Evolutionary conservation across 2,329 filamentous ascomycete species (phyloP), one percentile per base, ranked within the genome.

Genomic region (Alternaria panax): DNA sequence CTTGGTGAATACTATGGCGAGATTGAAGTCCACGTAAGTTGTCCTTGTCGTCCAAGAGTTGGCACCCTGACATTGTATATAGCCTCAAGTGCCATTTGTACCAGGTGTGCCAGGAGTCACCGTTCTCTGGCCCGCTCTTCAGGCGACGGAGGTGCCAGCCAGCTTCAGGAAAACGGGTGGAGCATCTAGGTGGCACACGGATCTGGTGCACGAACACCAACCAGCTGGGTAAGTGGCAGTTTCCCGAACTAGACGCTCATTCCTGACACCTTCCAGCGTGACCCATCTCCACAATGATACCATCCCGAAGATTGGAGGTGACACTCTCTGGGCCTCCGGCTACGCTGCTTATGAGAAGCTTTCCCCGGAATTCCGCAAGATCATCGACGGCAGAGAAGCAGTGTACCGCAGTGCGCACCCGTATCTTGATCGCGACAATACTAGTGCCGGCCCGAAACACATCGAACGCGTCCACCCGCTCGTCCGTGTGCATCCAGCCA

Each of bases 311-410:
- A 72, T 87, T 0, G 90, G 90, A 1, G 90, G 90, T 11, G 90
- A 92, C 73, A 92, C 90, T 0, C 83, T 92, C 0, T 92, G 90
- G 89, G 87, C 89, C 0, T 87, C 84, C 58, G 74, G 89, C 1
- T 92, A 92, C 70, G 80, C 86, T 0, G 89, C 89, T 0, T 92
- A 92, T 66, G 88, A 91, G 75, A 92, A 92, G 77, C 82, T 92
- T 0, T 90, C 87, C 1, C 90, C 89, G 0, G 85, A 80, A 2
- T 92, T 92, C 78, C 87, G 89, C 40, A 85, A 85, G 72, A 86
- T 92, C 52, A 89, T 92, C 60, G 89, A 92, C 67, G 61, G 89
- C 6, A 84, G 82, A 58, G 76, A 83, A 5, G 90, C 88, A 20
- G 84, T 92, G 2, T 91, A 90, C 69, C 79, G 81, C 7, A 90